Conservation (phyloP, 1,284 basidiomycete species). For the Microbotryomycetes sp. region DNA sequence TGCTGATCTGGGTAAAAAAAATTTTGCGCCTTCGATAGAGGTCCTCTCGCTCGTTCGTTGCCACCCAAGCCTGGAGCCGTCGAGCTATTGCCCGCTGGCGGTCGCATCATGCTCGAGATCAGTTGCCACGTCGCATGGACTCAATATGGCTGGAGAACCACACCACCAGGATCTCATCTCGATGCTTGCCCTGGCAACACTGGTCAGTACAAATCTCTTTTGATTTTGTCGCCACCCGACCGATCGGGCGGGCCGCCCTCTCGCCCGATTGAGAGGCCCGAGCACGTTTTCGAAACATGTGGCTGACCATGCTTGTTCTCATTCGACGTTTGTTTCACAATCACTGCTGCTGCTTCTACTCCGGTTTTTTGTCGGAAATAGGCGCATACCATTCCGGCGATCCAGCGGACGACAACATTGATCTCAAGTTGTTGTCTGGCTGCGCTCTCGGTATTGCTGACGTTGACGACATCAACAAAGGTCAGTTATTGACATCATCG, state of each 20-base stretch:
- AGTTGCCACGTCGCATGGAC: slow-evolving; percentile 10
- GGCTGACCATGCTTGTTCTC: neutral
- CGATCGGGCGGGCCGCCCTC: neutral
- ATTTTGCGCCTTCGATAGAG: neutral
- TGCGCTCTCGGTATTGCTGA: slow-evolving; percentile 17
- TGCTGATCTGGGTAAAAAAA: no score
- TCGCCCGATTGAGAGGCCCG: neutral
- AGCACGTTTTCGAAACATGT: neutral
- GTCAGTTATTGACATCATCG: neutral
- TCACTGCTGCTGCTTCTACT: neutral
- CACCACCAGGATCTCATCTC: neutral
- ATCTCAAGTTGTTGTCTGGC: slow-evolving; percentile 1
- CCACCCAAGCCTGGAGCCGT: slow-evolving; percentile 1
- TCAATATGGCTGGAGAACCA: neutral
- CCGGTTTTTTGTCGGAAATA: neutral
- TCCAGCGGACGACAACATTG: neutral
- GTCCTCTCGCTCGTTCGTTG: neutral
- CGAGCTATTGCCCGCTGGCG: slow-evolving; percentile 7
- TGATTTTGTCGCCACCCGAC: neutral
- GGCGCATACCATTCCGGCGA: slow-evolving; percentile 15
- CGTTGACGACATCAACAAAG: slow-evolving; percentile 13
- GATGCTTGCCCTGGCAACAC: slow-evolving; percentile 11
- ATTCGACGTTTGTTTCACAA: neutral
- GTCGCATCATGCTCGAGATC: slow-evolving; percentile 2
- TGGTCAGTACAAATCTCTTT: neutral